Conservation (phyloP, 805 yeast genomes). For the Starmerella roubikii region DNA sequence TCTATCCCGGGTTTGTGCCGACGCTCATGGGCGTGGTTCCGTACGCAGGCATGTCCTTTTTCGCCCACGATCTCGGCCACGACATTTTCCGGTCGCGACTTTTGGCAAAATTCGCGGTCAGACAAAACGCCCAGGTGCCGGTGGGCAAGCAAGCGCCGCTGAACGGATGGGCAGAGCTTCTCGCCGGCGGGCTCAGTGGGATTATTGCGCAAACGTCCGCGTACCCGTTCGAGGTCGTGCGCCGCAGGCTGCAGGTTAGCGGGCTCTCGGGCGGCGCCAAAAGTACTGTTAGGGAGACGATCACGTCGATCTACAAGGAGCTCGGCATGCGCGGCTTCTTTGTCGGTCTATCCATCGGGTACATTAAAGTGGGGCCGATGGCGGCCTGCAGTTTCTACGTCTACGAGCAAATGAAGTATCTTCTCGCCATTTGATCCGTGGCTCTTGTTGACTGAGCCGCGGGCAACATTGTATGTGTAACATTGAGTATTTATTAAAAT, state of each 20-base stretch:
- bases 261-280: slow-evolving; percentile 26
- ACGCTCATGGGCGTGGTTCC: slow-evolving; percentile 94
- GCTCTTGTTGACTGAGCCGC: too few relatives aligned
- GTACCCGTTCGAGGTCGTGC: slow-evolving; percentile 87
- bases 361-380: slow-evolving; percentile 92
- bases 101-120: slow-evolving; percentile 36
- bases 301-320: slow-evolving; percentile 49
- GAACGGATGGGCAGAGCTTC: slow-evolving; percentile 78
- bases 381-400: slow-evolving; percentile 91
- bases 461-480: too few relatives aligned
- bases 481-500: background rate
- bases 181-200: slow-evolving; percentile 95
- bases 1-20: slow-evolving; percentile 88
- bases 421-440: slow-evolving; percentile 53
- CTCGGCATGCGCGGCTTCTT: slow-evolving; percentile 78
- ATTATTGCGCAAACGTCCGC: slow-evolving; percentile 91
- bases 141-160: slow-evolving; percentile 36
- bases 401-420: slow-evolving; percentile 70
- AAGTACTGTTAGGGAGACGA: slow-evolving; percentile 21
- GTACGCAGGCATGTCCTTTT: slow-evolving; percentile 93
- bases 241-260: slow-evolving; percentile 89
- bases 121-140: background rate
- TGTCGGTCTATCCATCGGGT: slow-evolving; percentile 91
- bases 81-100: slow-evolving; percentile 60
- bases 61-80: slow-evolving; percentile 83